Conservation (phyloP, 1,284 basidiomycete species). For the Coriolopsis trogii region DNA sequence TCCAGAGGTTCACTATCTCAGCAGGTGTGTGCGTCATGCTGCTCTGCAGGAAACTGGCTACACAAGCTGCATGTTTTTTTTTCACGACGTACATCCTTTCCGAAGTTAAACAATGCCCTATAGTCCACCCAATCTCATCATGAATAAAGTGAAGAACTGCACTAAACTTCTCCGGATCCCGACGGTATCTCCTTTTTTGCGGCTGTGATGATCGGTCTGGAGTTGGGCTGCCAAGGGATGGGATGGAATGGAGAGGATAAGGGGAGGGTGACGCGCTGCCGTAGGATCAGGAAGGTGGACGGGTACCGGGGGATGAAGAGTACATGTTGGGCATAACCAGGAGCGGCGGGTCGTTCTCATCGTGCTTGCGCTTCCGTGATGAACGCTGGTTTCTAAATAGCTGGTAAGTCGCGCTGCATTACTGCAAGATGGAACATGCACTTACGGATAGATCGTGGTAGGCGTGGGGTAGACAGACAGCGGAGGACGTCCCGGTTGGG, state of each 20-base stretch:
- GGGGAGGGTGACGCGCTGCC: background rate
- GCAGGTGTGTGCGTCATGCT: background rate
- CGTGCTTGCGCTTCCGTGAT: background rate
- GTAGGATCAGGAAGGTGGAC: background rate
- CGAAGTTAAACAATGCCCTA: background rate
- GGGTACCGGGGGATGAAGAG: background rate
- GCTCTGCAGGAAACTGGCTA: background rate
- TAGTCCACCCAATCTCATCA: background rate
- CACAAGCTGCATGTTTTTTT: background rate
- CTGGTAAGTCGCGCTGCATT: too few relatives aligned
- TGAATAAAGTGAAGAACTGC: background rate
- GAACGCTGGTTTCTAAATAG: background rate
- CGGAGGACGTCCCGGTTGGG: too few relatives aligned
- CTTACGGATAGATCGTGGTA: background rate
- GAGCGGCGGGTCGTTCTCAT: background rate
- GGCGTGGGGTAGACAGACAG: too few relatives aligned
- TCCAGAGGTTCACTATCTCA: background rate
- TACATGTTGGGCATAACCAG: too few relatives aligned
- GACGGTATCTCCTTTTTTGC: background rate
- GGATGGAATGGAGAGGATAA: background rate
- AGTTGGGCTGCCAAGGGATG: background rate
- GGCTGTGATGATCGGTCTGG: background rate
- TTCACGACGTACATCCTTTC: background rate
- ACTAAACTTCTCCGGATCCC: constrained; percentile 1
- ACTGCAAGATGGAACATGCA: background rate